Percentiles rank a stretch among this genome's conserved stretches.
Evolutionary conservation across 75 land plant species (phyloP).

Genomic region (Selaginella tamariscina): DNA sequence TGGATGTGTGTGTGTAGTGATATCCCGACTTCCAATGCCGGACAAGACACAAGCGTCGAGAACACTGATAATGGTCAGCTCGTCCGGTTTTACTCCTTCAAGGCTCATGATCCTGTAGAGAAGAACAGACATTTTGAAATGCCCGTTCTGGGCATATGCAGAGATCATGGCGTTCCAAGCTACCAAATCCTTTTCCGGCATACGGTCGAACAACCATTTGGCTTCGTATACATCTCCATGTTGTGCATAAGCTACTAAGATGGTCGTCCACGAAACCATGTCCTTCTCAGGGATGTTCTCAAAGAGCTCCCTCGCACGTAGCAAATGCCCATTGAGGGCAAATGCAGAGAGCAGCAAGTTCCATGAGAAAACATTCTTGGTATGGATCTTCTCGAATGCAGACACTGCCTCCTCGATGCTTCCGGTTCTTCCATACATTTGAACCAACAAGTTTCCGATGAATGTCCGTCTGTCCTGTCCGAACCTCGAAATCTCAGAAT

Average conservation of each 20-base stretch:
- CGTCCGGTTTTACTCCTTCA: constrained; percentile 22
- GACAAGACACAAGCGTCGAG: constrained; percentile 26
- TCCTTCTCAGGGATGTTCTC: not conserved
- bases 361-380: constrained; percentile 1
- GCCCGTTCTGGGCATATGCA: constrained; percentile 7
- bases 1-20: not conserved
- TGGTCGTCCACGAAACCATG: not conserved
- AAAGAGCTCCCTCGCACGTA: not conserved
- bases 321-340: constrained; percentile 4
- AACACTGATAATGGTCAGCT: constrained; percentile 29
- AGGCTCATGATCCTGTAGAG: constrained; percentile 18
- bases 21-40: not conserved
- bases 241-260: constrained; percentile 1
- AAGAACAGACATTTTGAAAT: constrained; percentile 8
- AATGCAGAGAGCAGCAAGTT: not conserved
- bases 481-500: too few relatives aligned
- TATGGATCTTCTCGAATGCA: constrained; percentile 1
- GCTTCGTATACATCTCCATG: not conserved
- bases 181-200: not conserved
- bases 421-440: constrained; percentile 6
- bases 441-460: not conserved
- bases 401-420: not conserved
- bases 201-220: not conserved
- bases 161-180: constrained; percentile 6
- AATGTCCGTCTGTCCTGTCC: too few relatives aligned